phyloP scores from a whole-genome alignment of 768 basidiomycete genomes.

The Leucocoprinus sp. region DNA sequence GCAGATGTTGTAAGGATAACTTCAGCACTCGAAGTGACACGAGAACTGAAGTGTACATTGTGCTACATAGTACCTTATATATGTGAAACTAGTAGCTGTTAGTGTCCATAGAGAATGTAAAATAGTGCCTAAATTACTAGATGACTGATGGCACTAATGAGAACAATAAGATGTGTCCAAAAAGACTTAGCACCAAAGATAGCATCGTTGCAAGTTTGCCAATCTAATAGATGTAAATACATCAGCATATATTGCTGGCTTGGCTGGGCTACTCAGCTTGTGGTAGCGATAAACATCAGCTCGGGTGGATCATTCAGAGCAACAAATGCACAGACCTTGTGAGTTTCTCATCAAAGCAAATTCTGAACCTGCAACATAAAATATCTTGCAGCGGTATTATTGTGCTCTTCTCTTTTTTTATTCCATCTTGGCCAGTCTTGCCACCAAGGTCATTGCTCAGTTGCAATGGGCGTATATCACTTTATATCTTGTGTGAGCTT shows the following conservation, averaged over 20 bases:
- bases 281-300: slow-evolving; percentile 56
- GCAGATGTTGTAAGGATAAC: too few relatives aligned
- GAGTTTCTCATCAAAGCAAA: slow-evolving; percentile 14
- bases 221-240: slow-evolving; percentile 44
- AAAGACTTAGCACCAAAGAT: too few relatives aligned
- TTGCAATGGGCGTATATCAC: slow-evolving; percentile 62
- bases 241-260: slow-evolving; percentile 39
- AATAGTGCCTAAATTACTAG: too few relatives aligned
- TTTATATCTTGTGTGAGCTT: slow-evolving; percentile 51
- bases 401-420: slow-evolving; percentile 54
- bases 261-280: slow-evolving; percentile 55
- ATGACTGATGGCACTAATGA: too few relatives aligned
- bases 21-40: too few relatives aligned
- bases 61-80: too few relatives aligned
- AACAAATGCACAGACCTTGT: slow-evolving; percentile 40
- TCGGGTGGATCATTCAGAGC: slow-evolving; percentile 34
- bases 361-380: neutral
- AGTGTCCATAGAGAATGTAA: too few relatives aligned
- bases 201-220: too few relatives aligned
- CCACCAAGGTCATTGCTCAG: slow-evolving; percentile 55
- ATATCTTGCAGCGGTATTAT: slow-evolving; percentile 44
- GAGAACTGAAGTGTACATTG: too few relatives aligned
- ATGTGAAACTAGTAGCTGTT: too few relatives aligned
- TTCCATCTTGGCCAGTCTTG: slow-evolving; percentile 57
- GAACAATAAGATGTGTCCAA: too few relatives aligned